A percentile compares a stretch with the other conserved stretches of the same genome.
Evolutionary conservation across 345 rosid species (phyloP).

Genomic region (Dovyalis caffra): DNA sequence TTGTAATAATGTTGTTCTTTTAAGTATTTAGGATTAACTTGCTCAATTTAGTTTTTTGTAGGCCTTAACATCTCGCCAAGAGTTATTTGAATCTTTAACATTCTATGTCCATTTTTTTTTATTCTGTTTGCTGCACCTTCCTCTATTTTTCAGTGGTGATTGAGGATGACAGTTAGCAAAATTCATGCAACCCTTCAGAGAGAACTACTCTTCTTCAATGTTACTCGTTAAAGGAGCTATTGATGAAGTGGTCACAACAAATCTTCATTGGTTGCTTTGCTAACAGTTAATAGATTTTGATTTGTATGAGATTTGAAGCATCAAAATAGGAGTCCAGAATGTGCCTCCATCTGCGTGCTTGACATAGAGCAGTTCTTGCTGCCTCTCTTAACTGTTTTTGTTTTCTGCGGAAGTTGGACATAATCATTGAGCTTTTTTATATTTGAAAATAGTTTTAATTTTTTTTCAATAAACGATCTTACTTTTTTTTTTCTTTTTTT

Average conservation of each 20-base stretch:
- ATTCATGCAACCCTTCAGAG: neutral
- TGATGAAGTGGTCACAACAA: too few relatives aligned
- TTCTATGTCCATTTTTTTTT: neutral
- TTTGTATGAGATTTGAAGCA: too few relatives aligned
- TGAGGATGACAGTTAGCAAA: neutral
- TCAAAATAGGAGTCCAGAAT: neutral
- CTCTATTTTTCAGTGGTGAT: neutral
- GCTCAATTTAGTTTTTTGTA: conserved; percentile 9
- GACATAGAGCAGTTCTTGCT: neutral
- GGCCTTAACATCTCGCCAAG: conserved; percentile 33
- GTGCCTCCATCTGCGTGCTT: neutral
- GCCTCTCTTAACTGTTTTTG: too few relatives aligned
- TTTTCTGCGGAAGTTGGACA: too few relatives aligned
- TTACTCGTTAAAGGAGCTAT: too few relatives aligned
- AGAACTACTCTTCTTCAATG: too few relatives aligned
- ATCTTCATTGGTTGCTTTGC: too few relatives aligned
- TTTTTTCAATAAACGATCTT: too few relatives aligned
- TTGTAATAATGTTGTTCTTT: conserved; percentile 5
- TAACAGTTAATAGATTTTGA: too few relatives aligned
- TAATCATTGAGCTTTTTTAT: too few relatives aligned
- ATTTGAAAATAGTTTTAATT: too few relatives aligned
- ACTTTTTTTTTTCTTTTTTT: too few relatives aligned
- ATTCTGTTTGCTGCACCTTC: neutral
- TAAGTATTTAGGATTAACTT: neutral
- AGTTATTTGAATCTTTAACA: conserved; percentile 37